Conservation (phyloP, 306 rosid genomes). For the Trifolium subterraneum region DNA sequence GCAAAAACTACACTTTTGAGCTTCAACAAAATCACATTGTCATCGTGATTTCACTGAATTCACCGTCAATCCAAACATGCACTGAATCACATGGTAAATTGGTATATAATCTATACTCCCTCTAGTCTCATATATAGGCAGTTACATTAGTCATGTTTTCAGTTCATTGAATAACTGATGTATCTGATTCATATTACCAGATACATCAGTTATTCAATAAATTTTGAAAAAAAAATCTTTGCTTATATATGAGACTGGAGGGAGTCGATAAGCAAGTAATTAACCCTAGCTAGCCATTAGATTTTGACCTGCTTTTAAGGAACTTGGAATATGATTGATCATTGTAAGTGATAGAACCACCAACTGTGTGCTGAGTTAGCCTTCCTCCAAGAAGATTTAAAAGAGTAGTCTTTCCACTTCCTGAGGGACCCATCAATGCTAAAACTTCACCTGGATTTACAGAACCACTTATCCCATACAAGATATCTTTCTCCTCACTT, state of each 20-base stretch:
- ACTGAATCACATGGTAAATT: neutral
- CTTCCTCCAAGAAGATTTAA: constrained; percentile 87
- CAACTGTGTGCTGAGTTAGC: constrained; percentile 47
- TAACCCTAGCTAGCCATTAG: neutral
- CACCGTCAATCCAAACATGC: neutral
- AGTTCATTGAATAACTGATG: no score
- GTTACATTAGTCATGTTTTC: no score
- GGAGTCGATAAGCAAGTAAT: neutral
- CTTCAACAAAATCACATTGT: neutral
- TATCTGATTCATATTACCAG: no score
- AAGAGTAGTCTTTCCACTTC: constrained; percentile 95
- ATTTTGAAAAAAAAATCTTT: no score
- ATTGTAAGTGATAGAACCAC: constrained; percentile 79
- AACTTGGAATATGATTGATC: constrained; percentile 83
- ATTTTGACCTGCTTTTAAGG: constrained; percentile 77
- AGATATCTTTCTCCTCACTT: constrained; percentile 73
- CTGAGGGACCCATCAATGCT: constrained; percentile 98
- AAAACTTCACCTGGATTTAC: constrained; percentile 94
- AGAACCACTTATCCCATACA: constrained; percentile 81
- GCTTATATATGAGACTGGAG: no score
- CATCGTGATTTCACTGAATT: neutral
- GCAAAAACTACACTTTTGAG: no score
- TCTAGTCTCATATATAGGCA: no score
- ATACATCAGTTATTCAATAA: no score
- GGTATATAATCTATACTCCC: no score